Evolutionary conservation across 2,329 filamentous ascomycete species (phyloP).

Genomic region (Coniosporium tulheliwenetii): DNA sequence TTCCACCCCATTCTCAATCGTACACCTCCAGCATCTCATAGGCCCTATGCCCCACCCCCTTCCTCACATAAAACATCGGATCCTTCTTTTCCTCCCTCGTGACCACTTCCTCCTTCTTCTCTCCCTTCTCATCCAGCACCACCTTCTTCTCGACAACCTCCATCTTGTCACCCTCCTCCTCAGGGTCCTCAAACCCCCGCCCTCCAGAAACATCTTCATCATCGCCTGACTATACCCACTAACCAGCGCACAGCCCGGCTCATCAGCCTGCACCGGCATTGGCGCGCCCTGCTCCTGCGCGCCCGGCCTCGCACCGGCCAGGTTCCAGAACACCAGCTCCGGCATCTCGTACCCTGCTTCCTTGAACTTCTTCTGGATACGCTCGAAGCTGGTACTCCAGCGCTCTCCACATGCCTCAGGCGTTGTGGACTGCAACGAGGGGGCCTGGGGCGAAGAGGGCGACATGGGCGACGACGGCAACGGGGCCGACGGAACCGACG

Average conservation of each 20-base stretch:
- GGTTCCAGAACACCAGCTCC: conserved; percentile 45
- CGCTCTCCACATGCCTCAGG: not conserved
- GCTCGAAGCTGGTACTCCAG: conserved; percentile 34
- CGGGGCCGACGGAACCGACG: too few species aligned
- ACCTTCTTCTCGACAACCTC: conserved; percentile 20
- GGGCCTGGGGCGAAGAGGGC: too few species aligned
- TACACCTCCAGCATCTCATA: conserved; percentile 41
- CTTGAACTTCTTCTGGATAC: conserved; percentile 29
- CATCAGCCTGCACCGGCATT: conserved; percentile 33
- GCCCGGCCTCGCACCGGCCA: conserved; percentile 23
- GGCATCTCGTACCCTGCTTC: conserved; percentile 41
- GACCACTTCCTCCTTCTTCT: conserved; percentile 10
- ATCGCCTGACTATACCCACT: conserved; percentile 41
- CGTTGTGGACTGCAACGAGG: too few species aligned
- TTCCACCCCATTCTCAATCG: conserved; percentile 23
- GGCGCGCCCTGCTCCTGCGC: conserved; percentile 17
- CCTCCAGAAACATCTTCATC: conserved; percentile 41
- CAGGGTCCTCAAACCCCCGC: conserved; percentile 28
- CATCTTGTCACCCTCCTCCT: conserved; percentile 12
- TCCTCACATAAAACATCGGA: conserved; percentile 29
- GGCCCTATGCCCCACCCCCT: conserved; percentile 36
- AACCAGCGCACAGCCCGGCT: conserved; percentile 33
- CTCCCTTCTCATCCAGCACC: conserved; percentile 7
- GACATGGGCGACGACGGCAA: too few species aligned
- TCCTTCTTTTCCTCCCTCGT: conserved; percentile 18